A percentile compares a stretch with the other conserved stretches of the same genome.
phyloP scores from a whole-genome alignment of 164 flowering plant genomes.

The Houttuynia cordata region DNA sequence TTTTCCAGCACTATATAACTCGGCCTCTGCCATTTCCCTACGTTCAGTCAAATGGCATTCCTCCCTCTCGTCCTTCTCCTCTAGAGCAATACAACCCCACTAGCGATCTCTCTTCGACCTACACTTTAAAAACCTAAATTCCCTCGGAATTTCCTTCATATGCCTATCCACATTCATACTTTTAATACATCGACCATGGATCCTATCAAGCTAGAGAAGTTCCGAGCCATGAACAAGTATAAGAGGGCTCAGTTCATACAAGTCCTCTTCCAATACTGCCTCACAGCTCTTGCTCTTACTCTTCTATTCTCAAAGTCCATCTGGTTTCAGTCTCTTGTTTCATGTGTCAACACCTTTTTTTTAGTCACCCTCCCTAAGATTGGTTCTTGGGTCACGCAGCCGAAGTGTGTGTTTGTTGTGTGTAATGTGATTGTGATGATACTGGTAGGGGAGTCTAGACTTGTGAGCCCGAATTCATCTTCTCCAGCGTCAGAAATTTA shows the following conservation, averaged over 20 bases:
- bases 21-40: conserved; percentile 15
- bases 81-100: conserved; percentile 1
- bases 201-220: conserved; percentile 19
- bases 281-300: conserved; percentile 22
- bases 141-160: conserved; percentile 5
- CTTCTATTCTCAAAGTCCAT: conserved; percentile 28
- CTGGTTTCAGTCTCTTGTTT: conserved; percentile 27
- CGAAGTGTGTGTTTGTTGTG: conserved; percentile 43
- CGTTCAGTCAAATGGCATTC: conserved; percentile 26
- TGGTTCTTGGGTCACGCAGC: conserved; percentile 15
- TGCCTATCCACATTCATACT: not conserved
- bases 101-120: not conserved
- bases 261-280: conserved; percentile 21
- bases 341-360: conserved; percentile 21
- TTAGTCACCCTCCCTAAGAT: conserved; percentile 25
- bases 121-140: not conserved
- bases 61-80: conserved; percentile 6
- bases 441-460: conserved; percentile 48
- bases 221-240: conserved; percentile 36
- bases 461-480: conserved; percentile 18
- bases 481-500: conserved; percentile 18
- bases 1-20: conserved; percentile 23
- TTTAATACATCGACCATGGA: conserved; percentile 36
- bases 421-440: conserved; percentile 42
- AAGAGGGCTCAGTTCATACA: conserved; percentile 30